Percentiles rank a stretch among this genome's conserved stretches.
These are phyloP conservation scores for Ceratobasidium sp. DNA, from an alignment of 1,284 basidiomycete species.

Conservation along the genomic window DNA sequence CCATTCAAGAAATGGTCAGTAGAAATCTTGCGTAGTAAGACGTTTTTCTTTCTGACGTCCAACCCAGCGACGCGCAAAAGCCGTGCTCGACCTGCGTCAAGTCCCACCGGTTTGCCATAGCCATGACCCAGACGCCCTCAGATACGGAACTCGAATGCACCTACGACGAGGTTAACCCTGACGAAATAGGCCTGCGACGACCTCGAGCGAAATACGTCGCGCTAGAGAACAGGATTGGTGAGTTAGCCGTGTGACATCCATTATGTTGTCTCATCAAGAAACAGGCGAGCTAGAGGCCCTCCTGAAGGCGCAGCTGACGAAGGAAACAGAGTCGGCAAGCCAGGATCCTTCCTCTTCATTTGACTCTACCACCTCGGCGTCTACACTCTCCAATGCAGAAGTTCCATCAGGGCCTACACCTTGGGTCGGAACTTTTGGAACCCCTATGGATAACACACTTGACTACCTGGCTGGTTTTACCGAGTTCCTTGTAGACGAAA, in stretches of 20 bases:
- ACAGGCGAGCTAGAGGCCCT: conserved; percentile 74
- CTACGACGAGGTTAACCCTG: conserved; percentile 68
- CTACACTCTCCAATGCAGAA: background rate
- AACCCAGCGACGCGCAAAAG: conserved; percentile 66
- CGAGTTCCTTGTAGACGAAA: background rate
- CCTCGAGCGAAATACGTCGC: conserved; percentile 66
- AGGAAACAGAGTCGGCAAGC: background rate
- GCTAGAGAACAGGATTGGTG: conserved; percentile 75
- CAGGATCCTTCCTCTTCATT: conserved; percentile 52
- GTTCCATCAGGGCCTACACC: background rate
- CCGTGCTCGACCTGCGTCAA: conserved; percentile 77
- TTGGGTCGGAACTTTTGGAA: background rate
- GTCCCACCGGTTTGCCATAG: conserved; percentile 72
- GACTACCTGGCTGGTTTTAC: background rate
- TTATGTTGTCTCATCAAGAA: conserved; percentile 17
- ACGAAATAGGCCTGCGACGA: conserved; percentile 65
- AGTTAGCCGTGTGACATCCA: conserved; percentile 51
- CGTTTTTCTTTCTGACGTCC: background rate
- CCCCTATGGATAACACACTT: background rate
- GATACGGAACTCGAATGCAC: conserved; percentile 71
- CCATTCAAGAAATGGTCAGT: conserved; percentile 11
- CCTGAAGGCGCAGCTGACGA: conserved; percentile 51
- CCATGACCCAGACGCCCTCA: conserved; percentile 69
- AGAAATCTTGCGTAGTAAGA: background rate
- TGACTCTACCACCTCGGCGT: conserved; percentile 53